Evolutionary conservation across 352 stramenopile genomes (phyloP), one percentile per base, ranked within the genome.

Genomic region (Globisporangium sylvaticum): DNA sequence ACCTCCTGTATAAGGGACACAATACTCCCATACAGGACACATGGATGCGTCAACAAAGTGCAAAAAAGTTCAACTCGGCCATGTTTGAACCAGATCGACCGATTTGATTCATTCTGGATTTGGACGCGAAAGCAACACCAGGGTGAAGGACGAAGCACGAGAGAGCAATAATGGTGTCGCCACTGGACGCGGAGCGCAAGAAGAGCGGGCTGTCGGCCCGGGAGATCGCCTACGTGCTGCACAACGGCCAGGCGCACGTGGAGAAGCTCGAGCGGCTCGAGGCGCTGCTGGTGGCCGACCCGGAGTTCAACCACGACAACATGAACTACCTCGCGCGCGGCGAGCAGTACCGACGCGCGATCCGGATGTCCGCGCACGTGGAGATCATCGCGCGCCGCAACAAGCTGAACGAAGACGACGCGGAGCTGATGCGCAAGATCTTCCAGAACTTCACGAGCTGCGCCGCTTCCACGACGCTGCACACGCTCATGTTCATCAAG

Each of bases 401-500:
- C 64, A 66, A 64, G 5, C 68, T 91, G 27, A 77, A 70, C 29
- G 79, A 88, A 0, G 77, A 86, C n/a, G 82, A 90, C 64, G 77
- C 80, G 24, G 78, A 87, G 69, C 71, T 80, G 39, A 66, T 90
- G 61, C 82, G 80, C 2, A 56, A 72, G 53, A 68, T 89, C 29
- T 84, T 87, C 66, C 76, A 85, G 53, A 73, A 72, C 60, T 78
- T 83, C 62, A 88, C 75, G 62, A 79, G 78, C 64, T 89, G 76
- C 71, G 73, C 80, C 48, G 74, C 75, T 7, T 80, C 81, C 22
- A 89, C 78, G 48, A 83, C 75, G 50, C 69, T 94, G 56, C 82
- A 89, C 65, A 90, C 85, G 66, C 72, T 91, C 59, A 88, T 88
- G 75, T 92, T 90, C 68, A 77, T 84, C 65, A 83, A 84, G 71